Evolutionary conservation across 805 yeast species (phyloP).

Genomic region (Maudiozyma serrabonitensis): DNA sequence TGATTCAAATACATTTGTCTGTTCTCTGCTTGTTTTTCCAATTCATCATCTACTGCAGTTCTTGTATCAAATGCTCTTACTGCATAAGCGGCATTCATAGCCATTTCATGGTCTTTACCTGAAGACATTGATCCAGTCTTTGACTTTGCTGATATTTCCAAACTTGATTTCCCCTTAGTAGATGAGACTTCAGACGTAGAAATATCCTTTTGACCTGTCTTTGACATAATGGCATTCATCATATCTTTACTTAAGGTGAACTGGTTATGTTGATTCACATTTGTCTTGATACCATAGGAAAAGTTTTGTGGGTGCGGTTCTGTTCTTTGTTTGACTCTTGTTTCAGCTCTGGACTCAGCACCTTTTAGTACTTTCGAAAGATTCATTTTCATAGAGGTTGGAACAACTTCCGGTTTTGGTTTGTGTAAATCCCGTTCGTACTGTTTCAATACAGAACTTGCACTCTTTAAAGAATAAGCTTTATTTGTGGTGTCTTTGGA

Average conservation of each 20-base stretch:
- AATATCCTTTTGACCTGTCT: neutral
- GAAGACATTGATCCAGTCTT: neutral
- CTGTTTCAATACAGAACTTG: slow-evolving; percentile 7
- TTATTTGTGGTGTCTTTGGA: neutral
- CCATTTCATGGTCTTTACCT: slow-evolving; percentile 22
- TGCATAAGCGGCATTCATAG: slow-evolving; percentile 34
- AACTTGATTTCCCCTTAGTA: neutral
- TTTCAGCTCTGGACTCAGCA: slow-evolving; percentile 24
- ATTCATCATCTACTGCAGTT: slow-evolving; percentile 29
- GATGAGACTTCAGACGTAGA: neutral
- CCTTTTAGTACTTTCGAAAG: slow-evolving; percentile 22
- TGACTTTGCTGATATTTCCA: neutral
- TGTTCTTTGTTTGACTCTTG: slow-evolving; percentile 16
- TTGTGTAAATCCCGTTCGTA: neutral
- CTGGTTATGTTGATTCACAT: slow-evolving; percentile 13
- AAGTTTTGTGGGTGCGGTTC: slow-evolving; percentile 14
- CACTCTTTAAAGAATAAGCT: slow-evolving; percentile 14
- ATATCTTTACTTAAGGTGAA: slow-evolving; percentile 16
- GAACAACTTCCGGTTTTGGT: neutral
- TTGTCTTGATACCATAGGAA: slow-evolving; percentile 14
- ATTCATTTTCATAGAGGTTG: slow-evolving; percentile 6
- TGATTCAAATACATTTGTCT: slow-evolving; percentile 24
- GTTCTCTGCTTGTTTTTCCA: slow-evolving; percentile 34
- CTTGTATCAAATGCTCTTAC: slow-evolving; percentile 32
- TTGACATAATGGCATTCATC: slow-evolving; percentile 11